These are phyloP conservation scores for Oemleria cerasiformis DNA, from an alignment of 306 rosid genomes.

Conservation along the genomic window DNA sequence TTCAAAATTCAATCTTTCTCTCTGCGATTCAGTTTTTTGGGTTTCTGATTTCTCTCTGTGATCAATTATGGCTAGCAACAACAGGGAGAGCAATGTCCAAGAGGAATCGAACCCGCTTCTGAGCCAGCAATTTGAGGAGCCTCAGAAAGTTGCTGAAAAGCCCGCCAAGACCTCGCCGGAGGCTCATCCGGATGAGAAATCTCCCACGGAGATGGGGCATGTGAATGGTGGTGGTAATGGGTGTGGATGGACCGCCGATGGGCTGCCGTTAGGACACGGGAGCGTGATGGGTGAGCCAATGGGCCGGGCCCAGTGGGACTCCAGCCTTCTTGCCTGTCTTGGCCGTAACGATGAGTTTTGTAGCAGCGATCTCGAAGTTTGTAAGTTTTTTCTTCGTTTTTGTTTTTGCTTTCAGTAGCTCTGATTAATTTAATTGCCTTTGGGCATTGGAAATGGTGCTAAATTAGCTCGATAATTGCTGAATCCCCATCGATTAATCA, in stretches of 20 bases:
- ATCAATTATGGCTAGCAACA: constrained; percentile 33
- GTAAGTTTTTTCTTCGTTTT: constrained; percentile 39
- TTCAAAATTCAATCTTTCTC: background rate
- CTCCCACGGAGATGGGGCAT: constrained; percentile 22
- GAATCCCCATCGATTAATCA: too few species aligned
- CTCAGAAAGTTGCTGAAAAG: constrained; percentile 19
- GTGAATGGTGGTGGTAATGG: constrained; percentile 20
- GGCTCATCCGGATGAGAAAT: constrained; percentile 6
- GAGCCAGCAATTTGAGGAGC: constrained; percentile 29
- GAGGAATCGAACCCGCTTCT: constrained; percentile 84
- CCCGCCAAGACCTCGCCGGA: constrained; percentile 14
- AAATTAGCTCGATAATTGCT: background rate
- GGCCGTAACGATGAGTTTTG: constrained; percentile 90
- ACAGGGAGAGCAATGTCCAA: constrained; percentile 20
- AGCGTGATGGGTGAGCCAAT: constrained; percentile 89
- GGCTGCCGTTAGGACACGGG: constrained; percentile 63
- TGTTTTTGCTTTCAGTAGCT: background rate
- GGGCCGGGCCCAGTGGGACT: constrained; percentile 68
- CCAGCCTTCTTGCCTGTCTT: constrained; percentile 67
- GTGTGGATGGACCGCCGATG: constrained; percentile 77
- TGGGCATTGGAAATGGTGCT: background rate
- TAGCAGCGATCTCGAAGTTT: constrained; percentile 97
- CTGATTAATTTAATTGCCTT: background rate
- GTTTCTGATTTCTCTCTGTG: constrained; percentile 7
- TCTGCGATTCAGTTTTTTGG: background rate